Conservation (phyloP, 139 green algal genomes). For the Trebouxia sp. region DNA sequence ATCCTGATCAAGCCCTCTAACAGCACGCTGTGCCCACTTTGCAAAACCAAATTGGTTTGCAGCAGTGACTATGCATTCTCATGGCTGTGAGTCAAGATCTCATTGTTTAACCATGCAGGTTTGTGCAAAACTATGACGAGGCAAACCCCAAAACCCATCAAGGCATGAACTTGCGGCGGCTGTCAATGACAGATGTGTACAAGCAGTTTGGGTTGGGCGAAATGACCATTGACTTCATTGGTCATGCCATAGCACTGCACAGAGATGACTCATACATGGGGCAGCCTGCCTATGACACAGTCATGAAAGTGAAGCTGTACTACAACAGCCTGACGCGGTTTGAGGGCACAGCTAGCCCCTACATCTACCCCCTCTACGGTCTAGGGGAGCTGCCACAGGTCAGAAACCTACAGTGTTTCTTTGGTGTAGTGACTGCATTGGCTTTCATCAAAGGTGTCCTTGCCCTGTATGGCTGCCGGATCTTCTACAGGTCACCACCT, state of each 20-base stretch:
- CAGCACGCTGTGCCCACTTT: too few species aligned
- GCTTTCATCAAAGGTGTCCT: too few species aligned
- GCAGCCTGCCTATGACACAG: slow-evolving; percentile 79
- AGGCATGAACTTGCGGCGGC: slow-evolving; percentile 79
- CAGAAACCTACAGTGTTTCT: neutral
- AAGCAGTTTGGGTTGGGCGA: slow-evolving; percentile 83
- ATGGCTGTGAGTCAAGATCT: neutral
- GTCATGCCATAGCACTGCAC: slow-evolving; percentile 95
- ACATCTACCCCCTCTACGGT: slow-evolving; percentile 99
- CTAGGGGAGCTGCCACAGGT: slow-evolving; percentile 96
- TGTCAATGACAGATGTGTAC: slow-evolving; percentile 91
- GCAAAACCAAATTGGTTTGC: neutral
- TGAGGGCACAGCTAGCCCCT: slow-evolving; percentile 85
- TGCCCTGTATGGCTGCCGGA: neutral
- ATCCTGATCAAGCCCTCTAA: too few species aligned
- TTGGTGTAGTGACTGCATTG: neutral
- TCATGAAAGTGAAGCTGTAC: slow-evolving; percentile 96
- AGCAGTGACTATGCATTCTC: neutral
- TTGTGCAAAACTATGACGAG: slow-evolving; percentile 91
- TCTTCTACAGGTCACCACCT: neutral
- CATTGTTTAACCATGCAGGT: too few species aligned
- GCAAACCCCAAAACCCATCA: slow-evolving; percentile 82
- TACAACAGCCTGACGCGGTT: slow-evolving; percentile 94
- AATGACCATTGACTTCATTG: slow-evolving; percentile 94
- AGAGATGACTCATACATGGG: slow-evolving; percentile 67